Percentiles rank a stretch among this genome's conserved stretches.
Conservation (phyloP, 1,284 basidiomycete species). For the Microstroma glucosiphilum region DNA sequence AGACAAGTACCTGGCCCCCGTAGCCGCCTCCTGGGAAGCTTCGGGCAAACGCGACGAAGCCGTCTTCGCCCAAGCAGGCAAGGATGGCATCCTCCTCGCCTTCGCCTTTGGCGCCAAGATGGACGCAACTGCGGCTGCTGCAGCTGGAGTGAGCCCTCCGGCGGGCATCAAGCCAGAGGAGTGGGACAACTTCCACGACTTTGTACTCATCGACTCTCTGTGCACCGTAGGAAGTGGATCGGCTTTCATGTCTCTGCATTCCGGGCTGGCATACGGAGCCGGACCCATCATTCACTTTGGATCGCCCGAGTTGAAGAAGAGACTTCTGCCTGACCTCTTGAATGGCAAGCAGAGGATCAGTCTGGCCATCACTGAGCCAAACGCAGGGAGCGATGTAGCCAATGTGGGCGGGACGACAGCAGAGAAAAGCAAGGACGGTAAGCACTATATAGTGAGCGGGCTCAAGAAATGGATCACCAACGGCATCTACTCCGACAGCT, state of each 20-base stretch:
- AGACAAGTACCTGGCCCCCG: conserved; percentile 8
- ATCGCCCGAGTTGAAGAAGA: conserved; percentile 28
- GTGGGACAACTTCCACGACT: conserved; percentile 16
- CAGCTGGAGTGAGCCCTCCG: conserved; percentile 15
- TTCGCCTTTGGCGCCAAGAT: conserved; percentile 12
- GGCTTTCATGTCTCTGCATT: background rate
- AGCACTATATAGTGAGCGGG: conserved; percentile 52
- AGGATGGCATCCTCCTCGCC: conserved; percentile 6
- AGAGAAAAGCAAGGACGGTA: conserved; percentile 41
- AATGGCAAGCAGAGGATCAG: conserved; percentile 33
- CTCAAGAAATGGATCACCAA: conserved; percentile 50
- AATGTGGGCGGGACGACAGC: conserved; percentile 41
- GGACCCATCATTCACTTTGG: conserved; percentile 39
- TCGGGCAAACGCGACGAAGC: conserved; percentile 8
- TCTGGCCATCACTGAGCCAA: conserved; percentile 43
- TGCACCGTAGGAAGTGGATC: background rate
- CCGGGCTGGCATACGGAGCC: conserved; percentile 14
- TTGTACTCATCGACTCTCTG: conserved; percentile 16
- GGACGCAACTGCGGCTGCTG: conserved; percentile 5
- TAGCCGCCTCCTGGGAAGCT: conserved; percentile 13
- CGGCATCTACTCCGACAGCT: conserved; percentile 45
- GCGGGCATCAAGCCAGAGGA: conserved; percentile 13
- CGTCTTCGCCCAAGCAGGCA: background rate
- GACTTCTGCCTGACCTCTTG: conserved; percentile 33
- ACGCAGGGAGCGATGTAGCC: conserved; percentile 50